Evolutionary conservation across 2,329 filamentous ascomycete species (phyloP).

Genomic region (Periconia sp.): DNA sequence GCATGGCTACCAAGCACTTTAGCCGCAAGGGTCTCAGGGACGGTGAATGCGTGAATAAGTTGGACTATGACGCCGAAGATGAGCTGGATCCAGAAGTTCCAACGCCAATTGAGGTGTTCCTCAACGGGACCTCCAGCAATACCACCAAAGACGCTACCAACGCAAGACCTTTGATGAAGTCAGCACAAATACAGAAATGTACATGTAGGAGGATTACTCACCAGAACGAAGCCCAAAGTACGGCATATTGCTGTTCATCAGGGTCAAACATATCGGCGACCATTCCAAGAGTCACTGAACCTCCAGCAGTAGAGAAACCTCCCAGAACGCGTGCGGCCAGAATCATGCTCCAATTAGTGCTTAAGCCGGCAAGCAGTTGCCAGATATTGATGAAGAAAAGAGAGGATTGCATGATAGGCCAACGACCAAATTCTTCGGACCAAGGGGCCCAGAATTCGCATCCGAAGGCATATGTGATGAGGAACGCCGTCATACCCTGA

Average conservation of each 20-base stretch:
- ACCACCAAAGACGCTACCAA: conserved; percentile 71
- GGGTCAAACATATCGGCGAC: conserved; percentile 63
- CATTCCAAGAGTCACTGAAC: conserved; percentile 63
- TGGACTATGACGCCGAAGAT: conserved; percentile 75
- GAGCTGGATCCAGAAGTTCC: conserved; percentile 82
- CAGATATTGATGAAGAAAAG: conserved; percentile 73
- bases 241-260: conserved; percentile 68
- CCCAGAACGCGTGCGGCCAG: conserved; percentile 54
- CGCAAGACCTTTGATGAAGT: conserved; percentile 42
- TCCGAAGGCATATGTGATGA: conserved; percentile 74
- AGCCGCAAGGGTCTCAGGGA: conserved; percentile 75
- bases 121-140: conserved; percentile 79
- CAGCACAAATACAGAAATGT: conserved; percentile 16
- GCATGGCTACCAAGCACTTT: conserved; percentile 77
- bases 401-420: conserved; percentile 70
- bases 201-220: conserved; percentile 58
- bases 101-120: conserved; percentile 68
- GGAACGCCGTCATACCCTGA: conserved; percentile 7
- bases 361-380: conserved; percentile 60
- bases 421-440: conserved; percentile 79
- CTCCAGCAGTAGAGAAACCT: conserved; percentile 55
- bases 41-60: conserved; percentile 64
- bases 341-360: conserved; percentile 67
- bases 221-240: conserved; percentile 62
- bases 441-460: conserved; percentile 80